Evolutionary conservation across 305 asterid species (phyloP).

Genomic region (Fraxinus ornus): DNA sequence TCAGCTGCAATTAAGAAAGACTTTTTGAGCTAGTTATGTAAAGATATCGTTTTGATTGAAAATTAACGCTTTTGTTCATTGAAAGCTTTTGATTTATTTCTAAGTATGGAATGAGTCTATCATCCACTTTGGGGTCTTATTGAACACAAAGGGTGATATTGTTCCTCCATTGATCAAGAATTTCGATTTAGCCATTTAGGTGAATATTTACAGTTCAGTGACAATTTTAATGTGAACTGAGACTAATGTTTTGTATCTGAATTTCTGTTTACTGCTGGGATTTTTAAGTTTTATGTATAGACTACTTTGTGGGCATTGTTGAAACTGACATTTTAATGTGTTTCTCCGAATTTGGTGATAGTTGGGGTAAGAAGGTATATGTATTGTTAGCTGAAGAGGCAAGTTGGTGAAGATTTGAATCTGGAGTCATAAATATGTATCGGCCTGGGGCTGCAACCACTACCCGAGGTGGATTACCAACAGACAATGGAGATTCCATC

Average conservation of each 20-base stretch:
- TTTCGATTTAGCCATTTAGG: neutral
- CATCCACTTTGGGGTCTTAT: neutral
- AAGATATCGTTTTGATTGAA: neutral
- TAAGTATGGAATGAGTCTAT: neutral
- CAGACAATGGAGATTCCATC: slow-evolving; percentile 66
- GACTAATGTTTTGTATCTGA: slow-evolving; percentile 5
- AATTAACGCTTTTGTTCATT: slow-evolving; percentile 12
- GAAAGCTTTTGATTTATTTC: neutral
- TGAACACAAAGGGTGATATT: neutral
- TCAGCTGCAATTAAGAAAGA: slow-evolving; percentile 7
- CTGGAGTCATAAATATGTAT: slow-evolving; percentile 45
- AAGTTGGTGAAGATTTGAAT: slow-evolving; percentile 29
- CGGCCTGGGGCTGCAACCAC: slow-evolving; percentile 59
- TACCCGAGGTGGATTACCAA: slow-evolving; percentile 66
- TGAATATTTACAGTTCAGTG: neutral
- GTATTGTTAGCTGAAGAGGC: slow-evolving; percentile 28
- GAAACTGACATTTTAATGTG: slow-evolving; percentile 22
- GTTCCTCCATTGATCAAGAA: neutral
- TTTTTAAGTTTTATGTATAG: neutral
- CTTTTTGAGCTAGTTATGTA: neutral
- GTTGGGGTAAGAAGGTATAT: slow-evolving; percentile 22
- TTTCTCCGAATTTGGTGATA: slow-evolving; percentile 27
- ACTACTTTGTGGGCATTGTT: slow-evolving; percentile 1
- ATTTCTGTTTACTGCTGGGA: neutral
- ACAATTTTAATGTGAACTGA: slow-evolving; percentile 7